Percentiles rank a stretch among this genome's conserved stretches.
Evolutionary conservation across 2,329 filamentous ascomycete species (phyloP).

Genomic region (Westerdykella aurantiaca): DNA sequence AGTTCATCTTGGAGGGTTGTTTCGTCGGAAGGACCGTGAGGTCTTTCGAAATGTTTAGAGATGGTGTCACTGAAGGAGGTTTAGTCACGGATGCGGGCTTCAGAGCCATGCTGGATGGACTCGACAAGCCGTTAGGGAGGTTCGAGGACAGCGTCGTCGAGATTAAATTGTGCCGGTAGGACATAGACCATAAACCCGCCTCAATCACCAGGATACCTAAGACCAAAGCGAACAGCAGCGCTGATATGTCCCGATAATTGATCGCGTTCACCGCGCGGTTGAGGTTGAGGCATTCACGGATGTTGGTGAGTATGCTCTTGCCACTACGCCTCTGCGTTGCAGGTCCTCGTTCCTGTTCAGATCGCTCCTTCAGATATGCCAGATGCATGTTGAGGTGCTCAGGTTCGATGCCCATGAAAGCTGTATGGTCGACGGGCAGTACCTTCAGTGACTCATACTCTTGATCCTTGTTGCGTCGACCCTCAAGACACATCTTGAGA

Average conservation of each 20-base stretch:
- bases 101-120: not conserved
- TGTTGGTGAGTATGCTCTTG: too few relatives aligned
- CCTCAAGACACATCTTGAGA: conserved; percentile 30
- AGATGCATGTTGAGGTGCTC: conserved; percentile 37
- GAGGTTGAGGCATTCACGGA: too few relatives aligned
- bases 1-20: not conserved
- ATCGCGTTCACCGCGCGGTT: too few relatives aligned
- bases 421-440: conserved; percentile 30
- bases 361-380: conserved; percentile 9
- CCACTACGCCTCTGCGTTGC: not conserved
- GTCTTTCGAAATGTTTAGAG: conserved; percentile 9
- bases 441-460: conserved; percentile 26
- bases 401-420: conserved; percentile 30
- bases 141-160: too few relatives aligned
- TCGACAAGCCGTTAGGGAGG: not conserved
- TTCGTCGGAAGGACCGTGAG: conserved; percentile 13
- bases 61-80: conserved; percentile 3
- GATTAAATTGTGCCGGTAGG: too few relatives aligned
- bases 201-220: too few relatives aligned
- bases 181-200: too few relatives aligned
- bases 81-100: conserved; percentile 1
- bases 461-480: conserved; percentile 13
- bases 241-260: too few relatives aligned
- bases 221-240: too few relatives aligned
- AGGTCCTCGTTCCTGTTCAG: not conserved